Conservation (phyloP, 2,329 filamentous ascomycete species). For the Fusarium sp. region DNA sequence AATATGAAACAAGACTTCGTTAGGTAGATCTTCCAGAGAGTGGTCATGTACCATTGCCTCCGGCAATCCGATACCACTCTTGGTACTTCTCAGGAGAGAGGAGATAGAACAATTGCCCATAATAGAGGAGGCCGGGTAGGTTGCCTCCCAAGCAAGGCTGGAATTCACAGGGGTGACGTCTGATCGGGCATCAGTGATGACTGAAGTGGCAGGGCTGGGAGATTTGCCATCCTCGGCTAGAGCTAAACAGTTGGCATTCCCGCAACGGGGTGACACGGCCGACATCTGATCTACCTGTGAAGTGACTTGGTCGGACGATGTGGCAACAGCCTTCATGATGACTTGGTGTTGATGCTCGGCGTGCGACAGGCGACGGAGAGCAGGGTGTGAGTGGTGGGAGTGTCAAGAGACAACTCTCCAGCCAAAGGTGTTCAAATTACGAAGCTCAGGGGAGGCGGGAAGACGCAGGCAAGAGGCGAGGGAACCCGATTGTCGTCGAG, state of each 20-base stretch:
- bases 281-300: constrained; percentile 51
- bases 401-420: constrained; percentile 21
- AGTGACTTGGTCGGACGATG: constrained; percentile 50
- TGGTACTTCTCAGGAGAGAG: background rate
- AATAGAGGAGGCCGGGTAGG: constrained; percentile 13
- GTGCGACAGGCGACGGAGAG: constrained; percentile 34
- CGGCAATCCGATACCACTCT: background rate
- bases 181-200: constrained; percentile 50
- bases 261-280: constrained; percentile 37
- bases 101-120: background rate
- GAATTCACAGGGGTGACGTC: constrained; percentile 18
- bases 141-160: constrained; percentile 23
- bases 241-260: constrained; percentile 30
- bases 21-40: constrained; percentile 61
- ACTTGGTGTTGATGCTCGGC: constrained; percentile 28
- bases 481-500: constrained; percentile 31
- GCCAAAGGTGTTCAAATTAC: constrained; percentile 4
- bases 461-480: constrained; percentile 21
- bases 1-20: constrained; percentile 68
- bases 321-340: constrained; percentile 45
- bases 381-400: constrained; percentile 32
- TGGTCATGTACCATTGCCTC: constrained; percentile 10
- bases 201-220: constrained; percentile 38
- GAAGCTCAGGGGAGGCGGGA: constrained; percentile 23
- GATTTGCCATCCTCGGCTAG: constrained; percentile 25